A percentile compares a stretch with the other conserved stretches of the same genome.
Conservation (phyloP, 306 rosid genomes). For the Alnus rubra region DNA sequence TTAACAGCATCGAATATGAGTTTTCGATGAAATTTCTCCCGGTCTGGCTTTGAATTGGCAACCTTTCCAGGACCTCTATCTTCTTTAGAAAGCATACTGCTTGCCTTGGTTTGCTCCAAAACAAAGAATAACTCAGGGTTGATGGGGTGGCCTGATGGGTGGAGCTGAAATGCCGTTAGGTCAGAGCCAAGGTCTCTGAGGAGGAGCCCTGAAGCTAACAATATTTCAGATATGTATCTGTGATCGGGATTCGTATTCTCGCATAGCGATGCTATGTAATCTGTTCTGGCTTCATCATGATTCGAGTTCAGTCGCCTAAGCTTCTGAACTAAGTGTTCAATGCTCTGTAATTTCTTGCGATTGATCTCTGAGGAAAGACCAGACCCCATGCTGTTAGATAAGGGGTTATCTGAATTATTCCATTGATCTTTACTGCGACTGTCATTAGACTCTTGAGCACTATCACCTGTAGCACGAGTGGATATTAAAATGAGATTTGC, state of each 20-base stretch:
- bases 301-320: conserved; percentile 67
- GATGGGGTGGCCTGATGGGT: conserved; percentile 77
- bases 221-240: conserved; percentile 78
- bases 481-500: conserved; percentile 26
- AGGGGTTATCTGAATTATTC: conserved; percentile 39
- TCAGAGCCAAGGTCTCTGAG: conserved; percentile 72
- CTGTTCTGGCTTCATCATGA: conserved; percentile 75
- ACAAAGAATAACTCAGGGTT: conserved; percentile 83
- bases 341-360: conserved; percentile 67
- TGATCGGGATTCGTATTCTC: conserved; percentile 80
- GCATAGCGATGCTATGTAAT: conserved; percentile 78
- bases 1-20: conserved; percentile 86
- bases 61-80: conserved; percentile 40
- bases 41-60: conserved; percentile 31
- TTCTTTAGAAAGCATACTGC: conserved; percentile 58
- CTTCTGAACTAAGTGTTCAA: conserved; percentile 81
- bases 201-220: conserved; percentile 83
- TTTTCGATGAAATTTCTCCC: conserved; percentile 63
- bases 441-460: conserved; percentile 42
- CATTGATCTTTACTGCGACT: conserved; percentile 52
- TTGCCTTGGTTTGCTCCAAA: conserved; percentile 86
- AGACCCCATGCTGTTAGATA: conserved; percentile 38
- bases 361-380: conserved; percentile 56
- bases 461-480: conserved; percentile 43
- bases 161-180: conserved; percentile 66